These are phyloP conservation scores for Miscanthus sacchariflorus DNA, from an alignment of 202 grass and related monocot species.

Conservation along the genomic window DNA sequence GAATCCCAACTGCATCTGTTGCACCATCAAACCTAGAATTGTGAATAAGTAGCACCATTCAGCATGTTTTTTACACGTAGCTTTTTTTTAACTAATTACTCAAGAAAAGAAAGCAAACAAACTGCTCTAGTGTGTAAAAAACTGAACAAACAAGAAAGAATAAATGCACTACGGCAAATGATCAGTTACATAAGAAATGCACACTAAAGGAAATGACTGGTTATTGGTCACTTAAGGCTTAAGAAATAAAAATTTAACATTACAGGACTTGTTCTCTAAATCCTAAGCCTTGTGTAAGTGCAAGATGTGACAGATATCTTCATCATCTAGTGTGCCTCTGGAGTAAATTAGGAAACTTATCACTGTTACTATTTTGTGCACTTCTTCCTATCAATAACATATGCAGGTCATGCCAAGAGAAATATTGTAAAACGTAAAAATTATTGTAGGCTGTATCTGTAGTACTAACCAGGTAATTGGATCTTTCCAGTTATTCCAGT, in stretches of 20 bases:
- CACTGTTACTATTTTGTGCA: background rate
- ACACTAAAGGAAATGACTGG: background rate
- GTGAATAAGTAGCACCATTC: conserved; percentile 32
- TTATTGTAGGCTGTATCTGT: conserved; percentile 9
- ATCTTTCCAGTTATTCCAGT: conserved; percentile 89
- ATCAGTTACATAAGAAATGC: background rate
- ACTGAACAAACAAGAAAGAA: background rate
- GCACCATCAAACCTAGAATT: conserved; percentile 78
- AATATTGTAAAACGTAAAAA: background rate
- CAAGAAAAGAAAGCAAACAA: background rate
- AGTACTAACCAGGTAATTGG: conserved; percentile 85
- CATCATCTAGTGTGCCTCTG: background rate
- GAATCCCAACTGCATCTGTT: conserved; percentile 81
- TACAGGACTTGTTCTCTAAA: background rate
- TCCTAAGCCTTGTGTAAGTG: background rate
- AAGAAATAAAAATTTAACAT: background rate
- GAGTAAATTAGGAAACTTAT: background rate
- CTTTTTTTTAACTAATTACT: background rate
- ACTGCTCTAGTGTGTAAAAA: background rate
- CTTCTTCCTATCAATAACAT: background rate
- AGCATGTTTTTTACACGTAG: background rate
- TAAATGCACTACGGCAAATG: background rate
- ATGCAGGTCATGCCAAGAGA: background rate
- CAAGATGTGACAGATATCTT: background rate
- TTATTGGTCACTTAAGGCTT: background rate